Evolutionary conservation across 1,284 basidiomycete species (phyloP).

Genomic region (Moesziomyces parantarcticus): DNA sequence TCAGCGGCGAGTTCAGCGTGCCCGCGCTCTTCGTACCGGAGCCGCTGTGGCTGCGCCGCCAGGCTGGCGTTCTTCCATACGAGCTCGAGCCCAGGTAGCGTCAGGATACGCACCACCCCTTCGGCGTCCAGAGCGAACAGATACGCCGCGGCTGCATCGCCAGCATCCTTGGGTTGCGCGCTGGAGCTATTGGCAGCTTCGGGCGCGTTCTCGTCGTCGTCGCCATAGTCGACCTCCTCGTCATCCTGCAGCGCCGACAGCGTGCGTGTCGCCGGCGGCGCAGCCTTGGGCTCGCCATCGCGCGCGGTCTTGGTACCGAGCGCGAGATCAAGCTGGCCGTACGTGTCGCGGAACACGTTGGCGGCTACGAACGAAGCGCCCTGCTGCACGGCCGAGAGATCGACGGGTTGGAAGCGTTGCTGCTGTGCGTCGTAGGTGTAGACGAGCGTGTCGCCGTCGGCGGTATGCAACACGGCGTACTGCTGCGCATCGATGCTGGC

Average conservation of each 20-base stretch:
- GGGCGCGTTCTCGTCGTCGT: constrained; percentile 51
- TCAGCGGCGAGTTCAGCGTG: constrained; percentile 23
- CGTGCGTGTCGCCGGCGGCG: not conserved
- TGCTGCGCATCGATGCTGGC: constrained; percentile 33
- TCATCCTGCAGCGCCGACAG: constrained; percentile 23
- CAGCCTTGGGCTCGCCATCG: not conserved
- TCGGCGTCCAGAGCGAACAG: constrained; percentile 22
- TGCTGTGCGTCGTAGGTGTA: constrained; percentile 7
- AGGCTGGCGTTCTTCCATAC: constrained; percentile 37
- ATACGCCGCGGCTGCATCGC: constrained; percentile 2
- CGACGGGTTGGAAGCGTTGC: constrained; percentile 13
- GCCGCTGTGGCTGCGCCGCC: constrained; percentile 30
- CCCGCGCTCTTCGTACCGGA: constrained; percentile 16
- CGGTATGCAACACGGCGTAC: constrained; percentile 26
- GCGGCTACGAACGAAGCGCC: constrained; percentile 9
- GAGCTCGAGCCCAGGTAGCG: constrained; percentile 42
- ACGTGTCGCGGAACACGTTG: constrained; percentile 32
- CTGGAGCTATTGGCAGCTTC: constrained; percentile 11
- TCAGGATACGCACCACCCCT: constrained; percentile 15
- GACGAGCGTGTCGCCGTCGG: constrained; percentile 18
- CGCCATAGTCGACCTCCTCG: constrained; percentile 60
- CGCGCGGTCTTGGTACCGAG: not conserved
- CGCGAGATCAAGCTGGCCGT: constrained; percentile 11
- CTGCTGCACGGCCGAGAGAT: constrained; percentile 1
- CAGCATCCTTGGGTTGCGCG: not conserved